Base-by-base conservation (phyloP, 345 rosid genomes). In the Garcia nutans region DNA sequence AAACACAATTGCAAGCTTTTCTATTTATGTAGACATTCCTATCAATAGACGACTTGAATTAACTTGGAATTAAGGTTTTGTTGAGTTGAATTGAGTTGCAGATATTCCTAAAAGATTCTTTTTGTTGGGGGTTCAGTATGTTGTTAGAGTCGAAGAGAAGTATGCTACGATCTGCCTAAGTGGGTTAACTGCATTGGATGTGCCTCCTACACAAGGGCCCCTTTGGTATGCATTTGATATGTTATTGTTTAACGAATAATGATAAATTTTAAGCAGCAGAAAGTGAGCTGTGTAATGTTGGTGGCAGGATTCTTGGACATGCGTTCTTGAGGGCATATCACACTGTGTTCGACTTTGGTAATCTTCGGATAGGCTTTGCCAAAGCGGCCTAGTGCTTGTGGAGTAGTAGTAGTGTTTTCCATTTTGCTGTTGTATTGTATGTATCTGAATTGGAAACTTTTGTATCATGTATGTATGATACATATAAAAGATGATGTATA, bases 251-350 rank as follows among this genome's bases (percentile, higher is more conserved):
- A 3, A 9, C 15, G 19, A 17, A 54, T 54, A 17, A 17, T 54
- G 58, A 17, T 37, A 5, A 37, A 37, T 37, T 16, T 54, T 54
- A 54, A 54, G 58, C 22, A 54, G 50, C 50, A 47, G 13, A 47
- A 8, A 9, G 2, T 47, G 50, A 47, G 12, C 50, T 45, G 50
- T 45, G 1, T 33, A 3, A 3, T 33, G 41, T 45, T 3, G 10
- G 50, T 11, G 72, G 82, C 84, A 89, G 93, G 90, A 79, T 89
- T 64, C 81, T 89, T 11, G 93, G 93, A 50, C 86, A 86, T 54
- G 76, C 79, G 47, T 89, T 89, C 81, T 52, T 89, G 81, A 85
- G 87, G 68, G 87, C 87, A 56, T 89, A 87, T 71, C 93, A 89
- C 74, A 80, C 93, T 3, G 85, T 87, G 37, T 89, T 87, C 52